Evolutionary conservation across 345 rosid genomes (phyloP).

Genomic region (Salix purpurea): DNA sequence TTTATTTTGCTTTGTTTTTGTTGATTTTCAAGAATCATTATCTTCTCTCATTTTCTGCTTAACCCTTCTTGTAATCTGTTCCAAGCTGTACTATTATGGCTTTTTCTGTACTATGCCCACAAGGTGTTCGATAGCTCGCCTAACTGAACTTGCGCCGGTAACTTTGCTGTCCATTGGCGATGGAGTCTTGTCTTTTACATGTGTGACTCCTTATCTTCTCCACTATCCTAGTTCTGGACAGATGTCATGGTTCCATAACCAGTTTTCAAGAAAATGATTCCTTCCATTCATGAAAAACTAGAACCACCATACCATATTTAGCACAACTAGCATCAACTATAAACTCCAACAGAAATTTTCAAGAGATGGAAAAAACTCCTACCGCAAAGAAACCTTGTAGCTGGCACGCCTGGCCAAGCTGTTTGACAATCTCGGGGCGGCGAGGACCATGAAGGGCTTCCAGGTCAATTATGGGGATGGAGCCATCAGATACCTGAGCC

Average conservation of each 20-base stretch:
- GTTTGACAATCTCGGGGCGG: background rate
- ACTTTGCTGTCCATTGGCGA: no score
- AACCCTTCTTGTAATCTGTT: no score
- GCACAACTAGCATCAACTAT: no score
- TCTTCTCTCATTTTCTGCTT: no score
- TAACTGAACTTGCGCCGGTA: no score
- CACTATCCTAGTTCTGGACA: background rate
- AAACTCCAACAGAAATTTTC: no score
- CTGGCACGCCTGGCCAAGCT: background rate
- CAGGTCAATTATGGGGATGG: background rate
- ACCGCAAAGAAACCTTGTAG: background rate
- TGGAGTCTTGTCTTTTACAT: background rate
- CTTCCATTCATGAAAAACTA: background rate
- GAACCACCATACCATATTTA: no score
- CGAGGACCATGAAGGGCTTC: background rate
- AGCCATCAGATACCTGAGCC: background rate
- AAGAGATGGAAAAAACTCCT: background rate
- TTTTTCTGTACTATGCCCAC: no score
- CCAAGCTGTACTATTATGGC: no score
- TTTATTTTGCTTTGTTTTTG: no score
- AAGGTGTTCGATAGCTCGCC: no score
- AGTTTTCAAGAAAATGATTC: background rate
- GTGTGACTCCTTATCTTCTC: background rate
- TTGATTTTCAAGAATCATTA: no score
- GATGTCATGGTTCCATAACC: background rate